Evolutionary conservation across 2,329 filamentous ascomycete genomes (phyloP), one percentile per base, ranked within the genome.

Genomic region (Beauveria asiatica): DNA sequence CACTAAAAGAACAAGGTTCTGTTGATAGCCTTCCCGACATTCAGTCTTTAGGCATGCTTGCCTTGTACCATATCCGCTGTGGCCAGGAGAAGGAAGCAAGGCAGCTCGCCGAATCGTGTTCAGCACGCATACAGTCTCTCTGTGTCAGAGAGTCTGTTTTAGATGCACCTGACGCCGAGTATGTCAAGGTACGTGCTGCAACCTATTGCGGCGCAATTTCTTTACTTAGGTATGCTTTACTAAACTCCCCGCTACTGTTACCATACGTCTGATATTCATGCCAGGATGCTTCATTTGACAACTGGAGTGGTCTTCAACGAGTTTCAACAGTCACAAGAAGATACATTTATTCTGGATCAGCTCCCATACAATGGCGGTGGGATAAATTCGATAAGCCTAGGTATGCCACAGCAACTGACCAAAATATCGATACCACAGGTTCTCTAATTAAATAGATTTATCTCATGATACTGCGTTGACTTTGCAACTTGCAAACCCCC

Each of bases 151-250:
- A 59, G 13, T 25, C 48, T 5, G 10, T 3, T n/a, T 13, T n/a
- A 5, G 27, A 19, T 3, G 3, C 48, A 19, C 27, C 7, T 6
- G 21, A 48, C 3, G 61, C 42, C 13, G 27, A 58, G 10, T 63
- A 62, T 44, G 10, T 41, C n/a, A 49, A 25, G 41, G 63, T 57
- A 3, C 23, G 49, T 3, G 57, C 61, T 1, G 53, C 57, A 5
- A 58, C 61, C 8, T 62, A 60, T 21, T 63, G 59, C 37, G 63
- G 61, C n/a, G 63, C 63, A n/a, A 48, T 63, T 11, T 63, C 59
- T 10, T 54, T 63, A 13, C 30, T 59, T 0, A 62, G 63, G 63
- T 64, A 50, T 7, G 37, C 23, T 13, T 3, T 8, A 33, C 33
- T 33, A 2, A 1, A 16, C 9, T 11, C 6, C 4, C 8, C 7